phyloP scores from a whole-genome alignment of 352 stramenopile species.

The Pythium guiyangense region DNA sequence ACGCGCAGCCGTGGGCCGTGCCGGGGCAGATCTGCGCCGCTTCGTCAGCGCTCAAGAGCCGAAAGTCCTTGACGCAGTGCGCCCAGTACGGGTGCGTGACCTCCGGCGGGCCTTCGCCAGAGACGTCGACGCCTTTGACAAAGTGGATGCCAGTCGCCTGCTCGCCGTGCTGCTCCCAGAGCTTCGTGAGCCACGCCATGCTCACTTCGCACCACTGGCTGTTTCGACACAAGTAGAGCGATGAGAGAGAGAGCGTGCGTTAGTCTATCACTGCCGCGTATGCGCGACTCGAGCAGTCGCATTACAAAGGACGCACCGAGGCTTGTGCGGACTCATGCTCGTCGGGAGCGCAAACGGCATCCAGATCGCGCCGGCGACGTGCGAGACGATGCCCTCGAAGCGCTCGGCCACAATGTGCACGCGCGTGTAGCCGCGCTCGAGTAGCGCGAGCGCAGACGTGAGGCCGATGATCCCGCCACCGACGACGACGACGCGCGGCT shows the following conservation, averaged over 20 bases:
- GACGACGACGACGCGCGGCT: conserved; percentile 40
- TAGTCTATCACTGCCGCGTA: too few relatives aligned
- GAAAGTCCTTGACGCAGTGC: conserved; percentile 56
- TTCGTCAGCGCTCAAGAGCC: conserved; percentile 35
- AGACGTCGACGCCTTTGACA: conserved; percentile 43
- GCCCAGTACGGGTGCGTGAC: conserved; percentile 62
- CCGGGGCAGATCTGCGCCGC: conserved; percentile 27
- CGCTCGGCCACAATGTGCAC: conserved; percentile 42
- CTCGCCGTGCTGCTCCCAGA: conserved; percentile 31
- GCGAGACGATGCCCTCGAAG: conserved; percentile 57
- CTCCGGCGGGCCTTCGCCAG: conserved; percentile 22
- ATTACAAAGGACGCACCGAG: conserved; percentile 27
- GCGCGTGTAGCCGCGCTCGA: conserved; percentile 38
- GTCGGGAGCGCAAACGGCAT: conserved; percentile 60
- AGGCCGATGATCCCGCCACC: conserved; percentile 66
- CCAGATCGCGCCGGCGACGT: conserved; percentile 68
- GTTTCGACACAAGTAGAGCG: background rate
- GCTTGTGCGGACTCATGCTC: conserved; percentile 27
- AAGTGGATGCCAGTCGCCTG: conserved; percentile 47
- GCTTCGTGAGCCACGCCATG: conserved; percentile 46
- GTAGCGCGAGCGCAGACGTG: conserved; percentile 56
- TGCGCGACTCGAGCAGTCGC: too few relatives aligned
- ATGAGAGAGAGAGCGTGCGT: too few relatives aligned
- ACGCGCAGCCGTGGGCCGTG: conserved; percentile 44
- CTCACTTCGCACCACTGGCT: conserved; percentile 66